Percentiles rank a stretch among this genome's conserved stretches.
These are phyloP conservation scores for Plectosphaerella plurivora DNA, from an alignment of 2,329 filamentous ascomycete species.

Conservation along the genomic window DNA sequence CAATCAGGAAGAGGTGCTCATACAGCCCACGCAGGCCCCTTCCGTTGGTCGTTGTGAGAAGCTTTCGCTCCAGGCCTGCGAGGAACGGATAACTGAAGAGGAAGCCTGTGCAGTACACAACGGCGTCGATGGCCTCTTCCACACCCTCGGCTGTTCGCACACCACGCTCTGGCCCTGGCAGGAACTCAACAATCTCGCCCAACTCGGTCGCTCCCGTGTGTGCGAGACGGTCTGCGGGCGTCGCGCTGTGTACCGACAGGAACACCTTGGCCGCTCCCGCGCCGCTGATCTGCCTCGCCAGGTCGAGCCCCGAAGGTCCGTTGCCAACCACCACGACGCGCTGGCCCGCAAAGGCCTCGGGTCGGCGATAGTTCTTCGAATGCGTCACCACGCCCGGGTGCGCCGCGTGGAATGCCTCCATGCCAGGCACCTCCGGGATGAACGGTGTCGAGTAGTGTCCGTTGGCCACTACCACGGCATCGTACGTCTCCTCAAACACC, in stretches of 20 bases:
- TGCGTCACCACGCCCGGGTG: conserved; percentile 63
- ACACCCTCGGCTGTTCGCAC: conserved; percentile 64
- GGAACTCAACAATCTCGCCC: conserved; percentile 54
- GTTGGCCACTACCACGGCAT: conserved; percentile 71
- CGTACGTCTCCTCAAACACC: conserved; percentile 48
- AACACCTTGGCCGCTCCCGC: conserved; percentile 58
- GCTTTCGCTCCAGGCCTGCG: conserved; percentile 31
- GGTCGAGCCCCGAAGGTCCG: conserved; percentile 78
- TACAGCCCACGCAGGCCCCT: conserved; percentile 68
- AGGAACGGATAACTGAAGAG: conserved; percentile 73
- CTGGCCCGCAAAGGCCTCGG: conserved; percentile 58
- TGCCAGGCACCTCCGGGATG: conserved; percentile 58
- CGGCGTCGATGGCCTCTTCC: conserved; percentile 60
- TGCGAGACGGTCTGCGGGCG: conserved; percentile 36
- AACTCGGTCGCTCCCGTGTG: conserved; percentile 46
- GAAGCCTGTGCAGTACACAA: conserved; percentile 80
- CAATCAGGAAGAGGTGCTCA: conserved; percentile 72
- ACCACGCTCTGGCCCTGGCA: conserved; percentile 43
- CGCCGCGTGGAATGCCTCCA: conserved; percentile 52
- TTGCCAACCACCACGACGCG: conserved; percentile 84
- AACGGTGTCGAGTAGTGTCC: conserved; percentile 71
- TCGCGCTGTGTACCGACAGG: conserved; percentile 54
- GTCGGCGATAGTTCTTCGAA: conserved; percentile 74
- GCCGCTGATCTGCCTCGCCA: conserved; percentile 68
- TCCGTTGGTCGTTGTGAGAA: conserved; percentile 65